A percentile compares a stretch with the other conserved stretches of the same genome.
Evolutionary conservation across 139 green algal species (phyloP).

Genomic region (Limnomonas spitsbergensis): DNA sequence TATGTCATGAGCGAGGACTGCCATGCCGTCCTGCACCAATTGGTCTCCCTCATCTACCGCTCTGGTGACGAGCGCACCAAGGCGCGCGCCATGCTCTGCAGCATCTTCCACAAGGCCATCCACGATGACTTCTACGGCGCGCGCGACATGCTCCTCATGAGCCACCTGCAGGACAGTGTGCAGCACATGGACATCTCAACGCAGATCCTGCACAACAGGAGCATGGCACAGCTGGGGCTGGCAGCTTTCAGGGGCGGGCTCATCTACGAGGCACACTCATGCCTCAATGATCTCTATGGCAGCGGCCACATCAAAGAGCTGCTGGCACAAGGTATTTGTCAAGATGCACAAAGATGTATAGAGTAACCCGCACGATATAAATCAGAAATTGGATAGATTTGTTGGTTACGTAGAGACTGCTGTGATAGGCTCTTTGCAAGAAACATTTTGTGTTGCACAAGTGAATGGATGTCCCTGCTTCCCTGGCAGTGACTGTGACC

Average conservation of each 20-base stretch:
- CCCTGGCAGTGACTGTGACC: no score
- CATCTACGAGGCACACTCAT: constrained; percentile 84
- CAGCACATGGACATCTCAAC: constrained; percentile 88
- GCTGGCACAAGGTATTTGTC: constrained; percentile 88
- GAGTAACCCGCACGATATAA: no score
- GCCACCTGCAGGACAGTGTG: constrained; percentile 78
- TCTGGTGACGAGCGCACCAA: constrained; percentile 96
- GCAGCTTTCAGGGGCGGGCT: constrained; percentile 87
- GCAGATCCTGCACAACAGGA: constrained; percentile 98
- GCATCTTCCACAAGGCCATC: constrained; percentile 91
- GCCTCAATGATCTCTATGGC: constrained; percentile 90
- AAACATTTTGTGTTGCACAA: no score
- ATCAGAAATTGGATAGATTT: no score
- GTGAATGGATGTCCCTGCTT: no score
- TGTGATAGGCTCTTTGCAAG: no score
- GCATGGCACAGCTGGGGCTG: constrained; percentile 93
- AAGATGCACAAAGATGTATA: no score
- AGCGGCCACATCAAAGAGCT: constrained; percentile 95
- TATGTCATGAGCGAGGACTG: constrained; percentile 69
- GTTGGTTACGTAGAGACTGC: no score
- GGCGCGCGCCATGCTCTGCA: constrained; percentile 92
- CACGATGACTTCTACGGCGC: constrained; percentile 89
- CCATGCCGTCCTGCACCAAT: constrained; percentile 53
- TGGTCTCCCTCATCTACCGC: constrained; percentile 77
- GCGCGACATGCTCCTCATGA: constrained; percentile 94